Evolutionary conservation across 2,329 filamentous ascomycete genomes (phyloP), one percentile per base, ranked within the genome.

Genomic region (Claviceps pazoutovae): DNA sequence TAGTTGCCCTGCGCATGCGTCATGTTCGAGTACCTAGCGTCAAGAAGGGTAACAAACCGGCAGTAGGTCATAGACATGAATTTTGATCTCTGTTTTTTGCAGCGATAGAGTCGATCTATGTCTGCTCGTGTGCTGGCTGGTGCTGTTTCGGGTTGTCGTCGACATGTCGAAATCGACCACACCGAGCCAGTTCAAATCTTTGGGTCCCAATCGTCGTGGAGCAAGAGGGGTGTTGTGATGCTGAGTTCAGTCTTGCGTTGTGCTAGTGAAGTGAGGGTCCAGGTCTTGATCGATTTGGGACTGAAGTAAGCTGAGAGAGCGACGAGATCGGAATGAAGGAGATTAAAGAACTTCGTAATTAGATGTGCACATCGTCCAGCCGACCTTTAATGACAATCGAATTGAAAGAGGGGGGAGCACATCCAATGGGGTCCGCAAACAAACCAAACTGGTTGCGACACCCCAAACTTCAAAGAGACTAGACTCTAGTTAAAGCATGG

Each of bases 31-130:
- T 16, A 19, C 19, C 19, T 19, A 39, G 5, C 42, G 34, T 16
- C 21, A 38, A 42, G 34, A 43, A 41, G 9, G 46, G 8, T 26
- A 48, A 57, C 73, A 57, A 74, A 86, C 83, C 41, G 85, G 82
- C 16, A 90, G 72, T 7, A 89, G 72, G 65, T 89, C 86, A 62
- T 90, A 90, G 60, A 88, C 81, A 62, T 89, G 82, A 62, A 90
- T 88, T 47, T 78, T 70, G 55, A 90, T 76, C 63, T 88, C 82
- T 2, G 83, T 88, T 62, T 84, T 84, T 58, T 83, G 80, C 19
- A 86, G 68, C 16, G 83, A 85, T 46, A 86, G 64, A 1, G 83
- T 86, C 52, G 79, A 82, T 55, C 83, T 71, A 62, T 86, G 84
- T 54, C 65, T 61, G 54, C 60, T 65, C 48, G 58, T 54, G 46